Evolutionary conservation across 441 rosid species (phyloP).

Genomic region (Syzygium syzygioides): DNA sequence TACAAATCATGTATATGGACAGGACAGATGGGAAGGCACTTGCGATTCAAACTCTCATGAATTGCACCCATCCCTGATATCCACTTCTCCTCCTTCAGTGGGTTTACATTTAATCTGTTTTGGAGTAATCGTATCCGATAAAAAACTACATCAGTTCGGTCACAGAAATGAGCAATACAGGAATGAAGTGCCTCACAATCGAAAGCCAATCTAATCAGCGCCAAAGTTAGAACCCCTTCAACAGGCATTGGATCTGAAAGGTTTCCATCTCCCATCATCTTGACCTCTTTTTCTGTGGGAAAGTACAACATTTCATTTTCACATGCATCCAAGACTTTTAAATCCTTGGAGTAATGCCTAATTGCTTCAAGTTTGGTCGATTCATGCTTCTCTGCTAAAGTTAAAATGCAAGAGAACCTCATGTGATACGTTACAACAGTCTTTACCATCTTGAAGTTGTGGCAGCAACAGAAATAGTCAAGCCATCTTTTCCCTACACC

Average conservation of each 20-base stretch:
- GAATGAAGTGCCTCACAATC: conserved; percentile 40
- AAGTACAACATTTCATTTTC: conserved; percentile 55
- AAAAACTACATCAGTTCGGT: conserved; percentile 36
- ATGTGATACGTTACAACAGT: conserved; percentile 72
- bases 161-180: conserved; percentile 75
- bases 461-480: conserved; percentile 85
- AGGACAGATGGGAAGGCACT: conserved; percentile 66
- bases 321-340: conserved; percentile 41
- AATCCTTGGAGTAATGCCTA: conserved; percentile 69
- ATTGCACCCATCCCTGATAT: conserved; percentile 47
- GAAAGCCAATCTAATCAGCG: conserved; percentile 59
- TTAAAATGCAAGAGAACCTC: conserved; percentile 84
- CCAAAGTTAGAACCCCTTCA: conserved; percentile 64
- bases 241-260: conserved; percentile 80
- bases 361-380: conserved; percentile 81
- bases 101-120: conserved; percentile 31
- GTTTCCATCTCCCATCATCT: conserved; percentile 86
- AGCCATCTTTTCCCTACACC: conserved; percentile 92
- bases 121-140: conserved; percentile 62
- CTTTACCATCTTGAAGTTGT: conserved; percentile 76
- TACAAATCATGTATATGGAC: conserved; percentile 56
- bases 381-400: conserved; percentile 84
- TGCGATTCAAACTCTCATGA: conserved; percentile 48
- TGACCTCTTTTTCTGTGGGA: conserved; percentile 72
- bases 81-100: conserved; percentile 51